Base-by-base conservation (phyloP, 768 basidiomycete species). In the Tulasnella sp. region DNA sequence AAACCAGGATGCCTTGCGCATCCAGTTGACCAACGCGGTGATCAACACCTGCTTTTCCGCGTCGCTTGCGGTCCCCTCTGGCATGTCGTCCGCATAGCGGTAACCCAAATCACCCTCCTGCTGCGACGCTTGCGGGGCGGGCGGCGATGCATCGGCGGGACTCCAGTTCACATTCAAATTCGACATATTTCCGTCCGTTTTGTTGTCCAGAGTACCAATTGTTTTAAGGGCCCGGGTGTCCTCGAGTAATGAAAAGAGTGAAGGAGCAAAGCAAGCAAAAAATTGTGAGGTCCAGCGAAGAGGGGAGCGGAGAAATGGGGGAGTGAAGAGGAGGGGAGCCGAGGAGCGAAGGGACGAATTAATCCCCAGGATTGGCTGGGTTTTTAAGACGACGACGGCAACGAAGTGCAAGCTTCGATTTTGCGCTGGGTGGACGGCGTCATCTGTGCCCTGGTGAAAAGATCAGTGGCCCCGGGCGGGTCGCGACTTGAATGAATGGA, bases 1-100 rank as follows among this genome's bases (percentile, higher is more conserved):
- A 55, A 75, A 75, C 74, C 74, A 75, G 29, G 74, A 48, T 55
- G 74, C 74, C 55, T 75, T 75, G 46, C 74, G 44, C 74, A 75
- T 75, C 74, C 74, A 75, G 26, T 48, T 61, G 11, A 75, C 37
- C 74, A 75, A 23, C 18, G 74, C 74, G 3, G 35, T n/a, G 55
- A 75, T 61, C 44, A 75, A 48, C 46, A 75, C 74, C 35, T 29
- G 42, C 74, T 75, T 75, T n/a, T 75, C 74, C 32, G 35, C 44
- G 2, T 51, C 46, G 46, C 46, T 51, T 39, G 74, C 74, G 26
- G 42, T 35, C n/a, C 74, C 74, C 71, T 72, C 71, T 40, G 71
- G 71, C 71, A 72, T 72, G 23, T 72, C 61, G 61, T 4, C 39
- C 2, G 71, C 44, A 42, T 72, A 72, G n/a, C 71, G 71, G n/a